These are phyloP conservation scores for Trametes sanguinea DNA, from an alignment of 768 basidiomycete genomes.

Conservation along the genomic window DNA sequence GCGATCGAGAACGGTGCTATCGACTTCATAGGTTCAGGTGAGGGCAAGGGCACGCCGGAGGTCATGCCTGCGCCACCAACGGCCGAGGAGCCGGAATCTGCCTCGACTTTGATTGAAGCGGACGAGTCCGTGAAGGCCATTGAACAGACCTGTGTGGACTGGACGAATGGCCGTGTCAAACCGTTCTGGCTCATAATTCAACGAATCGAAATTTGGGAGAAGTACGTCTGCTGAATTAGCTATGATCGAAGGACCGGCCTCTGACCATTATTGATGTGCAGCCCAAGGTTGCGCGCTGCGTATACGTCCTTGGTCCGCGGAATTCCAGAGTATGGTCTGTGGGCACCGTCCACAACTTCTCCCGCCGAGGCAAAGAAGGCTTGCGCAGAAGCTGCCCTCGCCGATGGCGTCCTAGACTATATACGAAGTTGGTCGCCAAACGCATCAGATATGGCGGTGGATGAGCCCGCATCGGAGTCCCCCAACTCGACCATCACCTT, in stretches of 20 bases:
- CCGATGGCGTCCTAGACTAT: conserved; percentile 57
- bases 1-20: conserved; percentile 63
- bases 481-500: conserved; percentile 40
- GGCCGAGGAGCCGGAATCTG: not conserved
- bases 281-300: conserved; percentile 58
- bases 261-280: conserved; percentile 20
- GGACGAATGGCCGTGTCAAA: conserved; percentile 52
- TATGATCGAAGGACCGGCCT: not conserved
- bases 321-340: conserved; percentile 54
- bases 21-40: conserved; percentile 54
- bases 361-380: conserved; percentile 48
- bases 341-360: conserved; percentile 44
- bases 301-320: conserved; percentile 53
- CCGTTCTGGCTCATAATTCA: conserved; percentile 57
- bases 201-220: conserved; percentile 45
- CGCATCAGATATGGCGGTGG: conserved; percentile 31
- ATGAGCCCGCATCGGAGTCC: conserved; percentile 10
- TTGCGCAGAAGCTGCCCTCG: conserved; percentile 56
- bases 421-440: conserved; percentile 49
- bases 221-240: conserved; percentile 37
- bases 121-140: conserved; percentile 41
- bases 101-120: not conserved
- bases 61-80: conserved; percentile 11
- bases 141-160: conserved; percentile 54
- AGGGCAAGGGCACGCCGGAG: conserved; percentile 40